Conservation (phyloP, 1,284 basidiomycete genomes). For the Cystobasidium pallidum region DNA sequence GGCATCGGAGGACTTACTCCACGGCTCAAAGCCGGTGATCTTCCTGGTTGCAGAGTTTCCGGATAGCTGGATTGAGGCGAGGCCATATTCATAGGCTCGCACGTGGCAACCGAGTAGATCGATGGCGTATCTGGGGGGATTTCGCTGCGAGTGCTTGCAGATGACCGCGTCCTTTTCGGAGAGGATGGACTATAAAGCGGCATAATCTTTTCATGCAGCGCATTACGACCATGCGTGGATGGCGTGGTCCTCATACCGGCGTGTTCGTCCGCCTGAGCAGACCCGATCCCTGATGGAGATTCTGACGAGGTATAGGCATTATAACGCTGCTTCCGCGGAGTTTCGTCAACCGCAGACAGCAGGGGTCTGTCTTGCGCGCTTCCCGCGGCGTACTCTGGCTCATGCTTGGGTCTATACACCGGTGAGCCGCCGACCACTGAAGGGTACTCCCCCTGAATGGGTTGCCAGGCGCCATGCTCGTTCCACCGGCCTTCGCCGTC, state of each 20-base stretch:
- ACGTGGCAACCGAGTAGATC: constrained; percentile 21
- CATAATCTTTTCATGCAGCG: constrained; percentile 29
- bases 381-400: background rate
- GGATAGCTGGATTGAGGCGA: constrained; percentile 17
- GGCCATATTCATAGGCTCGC: constrained; percentile 17
- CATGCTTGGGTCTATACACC: constrained; percentile 1
- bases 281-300: background rate
- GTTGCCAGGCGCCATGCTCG: constrained; percentile 34
- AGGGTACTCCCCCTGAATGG: background rate
- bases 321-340: constrained; percentile 28
- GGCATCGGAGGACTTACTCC: constrained; percentile 16
- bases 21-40: constrained; percentile 30
- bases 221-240: background rate
- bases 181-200: constrained; percentile 16
- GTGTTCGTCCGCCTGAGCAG: background rate
- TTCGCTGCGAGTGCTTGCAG: constrained; percentile 7
- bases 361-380: constrained; percentile 24
- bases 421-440: too few relatives aligned
- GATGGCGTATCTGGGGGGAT: constrained; percentile 27
- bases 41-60: constrained; percentile 23
- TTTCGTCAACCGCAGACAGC: constrained; percentile 31
- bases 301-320: constrained; percentile 21
- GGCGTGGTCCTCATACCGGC: background rate
- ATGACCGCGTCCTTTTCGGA: constrained; percentile 24
- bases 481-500: constrained; percentile 22